Evolutionary conservation across 768 basidiomycete species (phyloP).

Genomic region (Chalciporus pseudorubinellus): DNA sequence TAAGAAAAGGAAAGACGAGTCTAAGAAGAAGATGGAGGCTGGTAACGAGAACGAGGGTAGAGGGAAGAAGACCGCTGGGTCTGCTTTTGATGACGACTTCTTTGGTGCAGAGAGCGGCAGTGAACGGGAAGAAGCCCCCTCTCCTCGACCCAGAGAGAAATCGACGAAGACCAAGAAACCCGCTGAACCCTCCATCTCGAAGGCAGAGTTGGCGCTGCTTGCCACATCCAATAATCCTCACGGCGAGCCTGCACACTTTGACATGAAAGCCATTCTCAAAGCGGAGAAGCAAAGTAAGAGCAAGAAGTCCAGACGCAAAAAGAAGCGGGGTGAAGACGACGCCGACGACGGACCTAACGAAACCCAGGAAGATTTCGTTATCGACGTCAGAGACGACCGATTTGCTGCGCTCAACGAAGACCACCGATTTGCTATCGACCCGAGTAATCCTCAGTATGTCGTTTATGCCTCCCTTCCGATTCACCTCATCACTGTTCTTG

Average conservation of each 20-base stretch:
- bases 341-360: constrained; percentile 55
- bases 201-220: constrained; percentile 66
- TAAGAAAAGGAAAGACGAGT: constrained; percentile 73
- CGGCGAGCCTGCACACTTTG: constrained; percentile 74
- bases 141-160: constrained; percentile 22
- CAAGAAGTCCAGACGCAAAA: constrained; percentile 40
- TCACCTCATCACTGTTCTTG: not conserved
- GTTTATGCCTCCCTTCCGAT: not conserved
- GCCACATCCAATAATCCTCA: constrained; percentile 52
- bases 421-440: constrained; percentile 92
- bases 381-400: constrained; percentile 84
- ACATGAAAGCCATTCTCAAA: constrained; percentile 85
- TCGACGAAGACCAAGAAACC: constrained; percentile 22
- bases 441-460: constrained; percentile 89
- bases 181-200: constrained; percentile 39
- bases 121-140: constrained; percentile 29
- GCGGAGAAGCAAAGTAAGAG: constrained; percentile 66
- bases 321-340: constrained; percentile 25
- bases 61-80: constrained; percentile 8
- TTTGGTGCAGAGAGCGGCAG: constrained; percentile 49
- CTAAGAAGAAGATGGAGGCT: constrained; percentile 37
- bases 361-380: constrained; percentile 74
- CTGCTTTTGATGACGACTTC: constrained; percentile 65
- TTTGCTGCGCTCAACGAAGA: constrained; percentile 89
- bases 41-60: constrained; percentile 23